Base-by-base conservation (phyloP, 129 eudicot genomes). In the Smallanthus sonchifolius region DNA sequence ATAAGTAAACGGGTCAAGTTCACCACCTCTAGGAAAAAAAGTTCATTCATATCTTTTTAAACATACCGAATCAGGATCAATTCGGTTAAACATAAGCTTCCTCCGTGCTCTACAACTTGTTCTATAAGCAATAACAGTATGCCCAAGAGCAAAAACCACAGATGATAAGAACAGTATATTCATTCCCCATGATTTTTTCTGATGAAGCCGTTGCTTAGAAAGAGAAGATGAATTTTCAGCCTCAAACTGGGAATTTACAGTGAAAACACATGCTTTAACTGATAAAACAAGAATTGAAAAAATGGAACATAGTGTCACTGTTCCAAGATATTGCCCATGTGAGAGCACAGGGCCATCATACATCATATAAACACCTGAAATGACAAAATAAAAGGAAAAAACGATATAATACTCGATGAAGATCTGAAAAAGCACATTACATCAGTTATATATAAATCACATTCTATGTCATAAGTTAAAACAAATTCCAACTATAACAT, bases 121-220 rank as follows among this genome's bases (percentile, higher is more conserved):
- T 11, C 98, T 83, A 64, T 93, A 93, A 38, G 98, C 97, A 82
- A 93, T 77, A 38, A 93, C 96, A 55, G 84, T 90, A 83, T 93
- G 98, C 62, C 98, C 98, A 56, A 93, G 92, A 62, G 98, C 98
- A 90, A 93, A 88, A 28, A 90, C 98, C 70, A 90, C 93, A 37
- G 97, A 93, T 1, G 98, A 90, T 38, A 93, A 81, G 71, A 86
- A 93, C 85, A 93, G 65, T 55, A 93, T 93, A 35, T 91, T 96
- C 98, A 93, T 93, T 44, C 98, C 98, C 98, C 98, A 93, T n/a
- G 97, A 93, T 83, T 85, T 90, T 79, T 93, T 93, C 63, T 88
- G 37, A 82, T 90, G 92, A 49, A 93, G 87, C 77, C 82, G 78
- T 75, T 84, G 84, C 70, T 80, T 90, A 43, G 96, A 79, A 9